Evolutionary conservation across 179 eudicot species (phyloP), one percentile per base, ranked within the genome.

Genomic region (Drosera spatulata): DNA sequence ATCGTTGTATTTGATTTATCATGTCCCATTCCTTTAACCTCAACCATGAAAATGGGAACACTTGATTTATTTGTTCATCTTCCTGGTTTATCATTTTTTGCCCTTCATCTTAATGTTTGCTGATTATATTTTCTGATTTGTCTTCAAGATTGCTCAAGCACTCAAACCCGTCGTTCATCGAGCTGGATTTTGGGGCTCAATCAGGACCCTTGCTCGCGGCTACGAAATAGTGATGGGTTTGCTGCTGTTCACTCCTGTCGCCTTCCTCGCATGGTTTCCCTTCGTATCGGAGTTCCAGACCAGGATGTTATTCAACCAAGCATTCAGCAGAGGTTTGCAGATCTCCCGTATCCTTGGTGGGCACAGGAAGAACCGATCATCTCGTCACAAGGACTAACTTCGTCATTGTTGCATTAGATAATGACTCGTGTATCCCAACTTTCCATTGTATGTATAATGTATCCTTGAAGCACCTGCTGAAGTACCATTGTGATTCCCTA

Each of bases 211-310:
- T 6, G 98, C 96, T 6, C 86, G 98, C 44, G 91, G 96, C 3
- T 91, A 88, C 51, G 98, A 91, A 59, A 82, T 84, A 53, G 70
- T 85, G 60, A 85, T 85, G 85, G 98, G 98, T 37, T 65, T 91
- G 65, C 75, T 84, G 48, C 74, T 91, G 40, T 91, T 91, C 79
- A 82, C 91, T 37, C 98, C 98, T 0, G 86, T 91, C 64, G 96
- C 98, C 5, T 82, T 88, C 69, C 87, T 91, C 2, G 98, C 98
- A 2, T 91, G 98, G 98, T 91, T 91, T 58, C 98, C 98, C 0
- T 91, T 91, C 63, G 96, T 91, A 4, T 88, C 98, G 0, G 98
- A 91, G 58, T 85, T 88, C 56, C 96, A 88, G 61, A 88, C 94
- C 4, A 72, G 94, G 5, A 83, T 88, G 96, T 53, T 88, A 41